A percentile compares a stretch with the other conserved stretches of the same genome.
phyloP scores from a whole-genome alignment of 2,329 filamentous ascomycete genomes.

The Bipolaris victoriae region DNA sequence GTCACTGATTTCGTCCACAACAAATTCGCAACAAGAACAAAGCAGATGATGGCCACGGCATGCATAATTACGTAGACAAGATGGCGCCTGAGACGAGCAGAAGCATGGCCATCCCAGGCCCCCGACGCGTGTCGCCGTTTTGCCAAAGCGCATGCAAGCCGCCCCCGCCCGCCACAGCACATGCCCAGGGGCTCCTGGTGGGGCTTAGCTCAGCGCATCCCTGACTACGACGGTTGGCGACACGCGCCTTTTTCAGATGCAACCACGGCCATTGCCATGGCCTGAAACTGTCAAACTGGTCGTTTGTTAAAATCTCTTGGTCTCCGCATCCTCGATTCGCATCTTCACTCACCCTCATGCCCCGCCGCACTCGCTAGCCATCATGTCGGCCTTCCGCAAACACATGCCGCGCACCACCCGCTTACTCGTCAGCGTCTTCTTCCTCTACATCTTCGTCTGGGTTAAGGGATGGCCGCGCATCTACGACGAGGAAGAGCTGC shows the following conservation, averaged over 20 bases:
- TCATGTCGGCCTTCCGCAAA: slow-evolving; percentile 32
- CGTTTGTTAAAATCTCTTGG: neutral
- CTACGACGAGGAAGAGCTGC: slow-evolving; percentile 44
- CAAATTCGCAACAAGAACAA: no score
- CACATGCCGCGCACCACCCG: slow-evolving; percentile 33
- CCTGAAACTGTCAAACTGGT: slow-evolving; percentile 5
- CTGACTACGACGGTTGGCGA: slow-evolving; percentile 12
- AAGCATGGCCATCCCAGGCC: no score
- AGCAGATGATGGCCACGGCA: no score
- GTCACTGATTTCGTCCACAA: no score
- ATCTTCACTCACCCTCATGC: slow-evolving; percentile 15
- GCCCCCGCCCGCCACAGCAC: slow-evolving; percentile 8
- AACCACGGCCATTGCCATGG: slow-evolving; percentile 7
- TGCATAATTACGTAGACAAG: neutral
- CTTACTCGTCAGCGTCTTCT: slow-evolving; percentile 24
- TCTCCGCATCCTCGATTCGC: neutral
- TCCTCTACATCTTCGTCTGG: slow-evolving; percentile 40
- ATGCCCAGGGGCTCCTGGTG: slow-evolving; percentile 5
- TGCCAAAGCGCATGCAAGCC: neutral
- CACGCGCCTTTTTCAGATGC: slow-evolving; percentile 6
- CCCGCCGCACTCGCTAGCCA: slow-evolving; percentile 18
- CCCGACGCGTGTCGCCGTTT: slow-evolving; percentile 15
- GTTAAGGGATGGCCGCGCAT: slow-evolving; percentile 41
- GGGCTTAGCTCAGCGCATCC: slow-evolving; percentile 20
- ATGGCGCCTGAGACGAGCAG: neutral